phyloP scores from a whole-genome alignment of 805 yeast species.

The Candida chauliodis region DNA sequence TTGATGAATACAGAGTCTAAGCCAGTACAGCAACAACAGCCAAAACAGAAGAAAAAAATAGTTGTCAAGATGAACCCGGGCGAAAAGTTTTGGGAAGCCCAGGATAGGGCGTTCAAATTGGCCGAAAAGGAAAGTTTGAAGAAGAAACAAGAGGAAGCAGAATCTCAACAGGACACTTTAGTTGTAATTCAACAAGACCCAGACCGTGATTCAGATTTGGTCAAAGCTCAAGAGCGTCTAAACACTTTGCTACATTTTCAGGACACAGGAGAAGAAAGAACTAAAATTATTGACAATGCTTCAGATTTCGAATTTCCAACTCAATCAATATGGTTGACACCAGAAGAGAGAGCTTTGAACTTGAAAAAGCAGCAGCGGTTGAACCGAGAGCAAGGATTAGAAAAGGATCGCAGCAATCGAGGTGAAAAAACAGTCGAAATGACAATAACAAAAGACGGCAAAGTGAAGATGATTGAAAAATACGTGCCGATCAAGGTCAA shows the following conservation, averaged over 20 bases:
- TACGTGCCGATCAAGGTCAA: constrained; percentile 11
- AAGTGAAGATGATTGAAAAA: constrained; percentile 61
- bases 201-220: constrained; percentile 53
- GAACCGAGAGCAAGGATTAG: constrained; percentile 58
- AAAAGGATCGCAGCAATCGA: constrained; percentile 63
- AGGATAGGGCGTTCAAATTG: constrained; percentile 58
- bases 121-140: constrained; percentile 45
- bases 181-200: constrained; percentile 20
- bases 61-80: constrained; percentile 55
- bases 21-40: constrained; percentile 12
- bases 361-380: constrained; percentile 82
- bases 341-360: constrained; percentile 81
- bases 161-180: constrained; percentile 38
- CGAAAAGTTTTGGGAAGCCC: constrained; percentile 63
- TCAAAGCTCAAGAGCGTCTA: constrained; percentile 68
- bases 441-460: constrained; percentile 69
- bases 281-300: constrained; percentile 88
- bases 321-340: constrained; percentile 73
- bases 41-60: constrained; percentile 38
- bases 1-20: constrained; percentile 24
- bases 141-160: constrained; percentile 26
- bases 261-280: constrained; percentile 82
- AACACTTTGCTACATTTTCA: constrained; percentile 77
- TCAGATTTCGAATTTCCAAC: constrained; percentile 75
- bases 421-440: constrained; percentile 75